These are phyloP conservation scores for Metschnikowia similis DNA, from an alignment of 805 yeast species.

Conservation along the genomic window DNA sequence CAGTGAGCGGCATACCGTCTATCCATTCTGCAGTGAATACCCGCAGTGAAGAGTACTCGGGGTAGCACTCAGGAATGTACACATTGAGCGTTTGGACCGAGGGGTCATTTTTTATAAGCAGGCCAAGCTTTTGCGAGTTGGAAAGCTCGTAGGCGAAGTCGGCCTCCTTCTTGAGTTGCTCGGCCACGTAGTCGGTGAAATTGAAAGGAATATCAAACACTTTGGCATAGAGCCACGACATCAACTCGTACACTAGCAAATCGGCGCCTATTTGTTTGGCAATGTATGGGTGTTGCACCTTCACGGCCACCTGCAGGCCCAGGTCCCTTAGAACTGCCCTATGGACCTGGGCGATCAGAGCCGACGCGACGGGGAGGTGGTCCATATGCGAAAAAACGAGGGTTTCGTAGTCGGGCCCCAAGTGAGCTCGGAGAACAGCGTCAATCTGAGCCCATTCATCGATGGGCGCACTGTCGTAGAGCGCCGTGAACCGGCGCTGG, in stretches of 20 bases:
- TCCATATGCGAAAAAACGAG: constrained; percentile 44
- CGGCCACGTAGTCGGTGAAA: constrained; percentile 53
- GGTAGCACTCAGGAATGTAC: constrained; percentile 53
- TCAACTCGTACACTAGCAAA: constrained; percentile 50
- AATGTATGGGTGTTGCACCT: constrained; percentile 63
- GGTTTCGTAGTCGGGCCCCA: constrained; percentile 41
- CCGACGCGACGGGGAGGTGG: constrained; percentile 64
- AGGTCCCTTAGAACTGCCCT: constrained; percentile 38
- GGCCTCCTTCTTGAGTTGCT: constrained; percentile 55
- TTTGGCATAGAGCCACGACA: constrained; percentile 50
- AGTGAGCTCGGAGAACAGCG: constrained; percentile 30
- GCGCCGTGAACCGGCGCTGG: constrained; percentile 50
- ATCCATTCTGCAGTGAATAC: constrained; percentile 73
- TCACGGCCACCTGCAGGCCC: constrained; percentile 58
- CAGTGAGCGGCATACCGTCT: constrained; percentile 60
- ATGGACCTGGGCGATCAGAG: constrained; percentile 72
- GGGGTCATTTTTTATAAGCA: constrained; percentile 39
- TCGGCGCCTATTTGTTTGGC: constrained; percentile 58
- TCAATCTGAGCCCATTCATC: constrained; percentile 50
- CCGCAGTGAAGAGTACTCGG: constrained; percentile 42
- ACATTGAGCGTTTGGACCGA: constrained; percentile 36
- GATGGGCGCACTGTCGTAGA: constrained; percentile 67
- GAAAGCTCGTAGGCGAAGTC: constrained; percentile 54
- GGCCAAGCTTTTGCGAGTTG: constrained; percentile 44
- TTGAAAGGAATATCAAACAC: constrained; percentile 63